Evolutionary conservation across 148 eudicot genomes (phyloP), one percentile per base, ranked within the genome.

Genomic region (Beta vulgaris): DNA sequence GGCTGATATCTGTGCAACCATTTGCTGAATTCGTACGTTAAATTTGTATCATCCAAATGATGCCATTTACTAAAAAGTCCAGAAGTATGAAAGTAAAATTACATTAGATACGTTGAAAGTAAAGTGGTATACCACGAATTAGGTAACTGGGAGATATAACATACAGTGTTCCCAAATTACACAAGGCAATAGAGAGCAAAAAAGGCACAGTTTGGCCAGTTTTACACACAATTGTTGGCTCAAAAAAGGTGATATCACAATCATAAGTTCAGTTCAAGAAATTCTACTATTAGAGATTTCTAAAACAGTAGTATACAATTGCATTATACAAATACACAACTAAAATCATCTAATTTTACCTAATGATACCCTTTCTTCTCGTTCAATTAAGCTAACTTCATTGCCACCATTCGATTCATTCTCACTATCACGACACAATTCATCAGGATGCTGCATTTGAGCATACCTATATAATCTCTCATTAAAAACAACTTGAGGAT

Each of bases 401-500:
- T 13, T 46, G 64, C 36, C 40, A 64, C 28, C 35, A 57, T 34
- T 29, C n/a, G n/a, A 11, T 58, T 73, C 77, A 58, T 21, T 15
- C 3, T 19, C 55, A 54, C 51, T 64, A 18, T 46, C 42, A 18
- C n/a, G 15, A 29, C 13, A 63, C 46, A 55, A 71, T 36, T 80
- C 83, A 32, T 84, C 87, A 70, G 78, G 51, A 61, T 83, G 86
- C 80, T 91, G 79, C 92, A 86, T 84, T 66, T 85, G 86, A 7
- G 94, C 97, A 79, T 81, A 91, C 63, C 78, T 84, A 74, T 74
- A 87, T 75, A 95, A 74, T 76, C 80, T 91, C 77, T 92, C 96
- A 54, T 86, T 79, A 68, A 95, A 92, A 69, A 72, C 79, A 74
- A 95, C 91, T 64, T 84, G 94, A 2, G 97, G 97, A 83, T 95